Conservation (phyloP, 2,329 filamentous ascomycete species). For the Fusarium pininemorale region DNA sequence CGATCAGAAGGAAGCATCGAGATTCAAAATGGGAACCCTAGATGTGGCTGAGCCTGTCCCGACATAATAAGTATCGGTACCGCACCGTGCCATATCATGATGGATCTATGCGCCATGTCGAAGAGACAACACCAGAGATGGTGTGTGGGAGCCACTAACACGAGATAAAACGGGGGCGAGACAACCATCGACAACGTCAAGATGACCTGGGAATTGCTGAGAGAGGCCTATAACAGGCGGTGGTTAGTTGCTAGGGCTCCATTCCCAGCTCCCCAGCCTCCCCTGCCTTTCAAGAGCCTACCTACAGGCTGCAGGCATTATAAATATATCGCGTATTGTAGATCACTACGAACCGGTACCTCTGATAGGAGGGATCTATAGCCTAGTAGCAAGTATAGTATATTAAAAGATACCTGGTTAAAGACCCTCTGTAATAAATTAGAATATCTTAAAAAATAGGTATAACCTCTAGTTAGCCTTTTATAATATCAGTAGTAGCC, state of each 20-base stretch:
- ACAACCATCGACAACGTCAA: constrained; percentile 23
- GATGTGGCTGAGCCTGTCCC: constrained; percentile 30
- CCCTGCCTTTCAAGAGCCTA: not conserved
- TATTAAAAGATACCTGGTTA: too few relatives aligned
- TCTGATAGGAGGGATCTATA: too few relatives aligned
- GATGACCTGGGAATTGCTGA: constrained; percentile 22
- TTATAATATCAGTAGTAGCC: too few relatives aligned
- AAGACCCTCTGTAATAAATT: too few relatives aligned
- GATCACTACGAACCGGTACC: too few relatives aligned
- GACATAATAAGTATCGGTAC: constrained; percentile 1
- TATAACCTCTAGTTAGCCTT: too few relatives aligned
- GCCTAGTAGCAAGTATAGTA: too few relatives aligned
- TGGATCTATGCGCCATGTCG: not conserved
- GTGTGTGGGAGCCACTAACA: constrained; percentile 47
- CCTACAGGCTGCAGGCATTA: too few relatives aligned
- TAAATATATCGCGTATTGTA: too few relatives aligned
- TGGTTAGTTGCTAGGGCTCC: constrained; percentile 8
- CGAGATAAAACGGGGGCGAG: constrained; percentile 41
- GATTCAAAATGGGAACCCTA: constrained; percentile 15
- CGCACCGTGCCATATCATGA: not conserved
- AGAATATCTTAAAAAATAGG: too few relatives aligned
- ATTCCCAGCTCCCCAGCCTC: constrained; percentile 1
- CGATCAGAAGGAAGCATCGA: constrained; percentile 30
- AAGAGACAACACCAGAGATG: constrained; percentile 28
- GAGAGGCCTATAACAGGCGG: not conserved